Base-by-base conservation (phyloP, 768 basidiomycete genomes). In the Lactarius sanguifluus region DNA sequence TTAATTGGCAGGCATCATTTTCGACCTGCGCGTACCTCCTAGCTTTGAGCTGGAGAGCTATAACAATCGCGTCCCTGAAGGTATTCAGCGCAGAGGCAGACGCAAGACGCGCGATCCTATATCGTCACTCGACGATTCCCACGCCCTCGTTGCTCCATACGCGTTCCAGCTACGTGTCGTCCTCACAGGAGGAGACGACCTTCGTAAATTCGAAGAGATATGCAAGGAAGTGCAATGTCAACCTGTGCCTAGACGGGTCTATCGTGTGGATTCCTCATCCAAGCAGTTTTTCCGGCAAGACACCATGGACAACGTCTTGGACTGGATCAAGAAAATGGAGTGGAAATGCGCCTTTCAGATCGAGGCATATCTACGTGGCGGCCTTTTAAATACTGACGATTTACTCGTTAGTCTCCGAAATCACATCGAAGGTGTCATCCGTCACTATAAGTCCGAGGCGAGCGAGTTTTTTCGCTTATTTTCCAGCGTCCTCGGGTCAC, bases 291-390 rank as follows among this genome's bases (percentile, higher is more conserved):
- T 89, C 72, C 70, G 77, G 0, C 69, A 72, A 12, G 83, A 76
- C 66, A 76, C 76, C 8, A 78, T 92, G 5, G 76, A 81, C 67
- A 76, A 74, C 20, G 72, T 89, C 10, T 76, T 77, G 15, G 71
- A 71, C 20, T 80, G 79, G 76, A 68, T 89, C 55, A 73, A 74
- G 32, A 75, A 72, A 12, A 79, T 87, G 50, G 78, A 82, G 18
- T 93, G 89, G 89, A 75, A 78, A 2, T 80, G 89, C 40, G 87
- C 86, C 1, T 94, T 92, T 73, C 92, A 94, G 74, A 76, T 92
- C 52, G 90, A 91, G 73, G 82, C 85, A 0, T 77, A 92, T 18
- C 75, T 94, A 13, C 84, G 79, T 38, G 89, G 89, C 66, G 82
- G 83, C 1, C 75, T 84, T 15, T 77, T 92, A 28, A 84, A 86